Evolutionary conservation across 2,329 filamentous ascomycete species (phyloP), one percentile per base, ranked within the genome.

Genomic region (Aplosporella prunicola): DNA sequence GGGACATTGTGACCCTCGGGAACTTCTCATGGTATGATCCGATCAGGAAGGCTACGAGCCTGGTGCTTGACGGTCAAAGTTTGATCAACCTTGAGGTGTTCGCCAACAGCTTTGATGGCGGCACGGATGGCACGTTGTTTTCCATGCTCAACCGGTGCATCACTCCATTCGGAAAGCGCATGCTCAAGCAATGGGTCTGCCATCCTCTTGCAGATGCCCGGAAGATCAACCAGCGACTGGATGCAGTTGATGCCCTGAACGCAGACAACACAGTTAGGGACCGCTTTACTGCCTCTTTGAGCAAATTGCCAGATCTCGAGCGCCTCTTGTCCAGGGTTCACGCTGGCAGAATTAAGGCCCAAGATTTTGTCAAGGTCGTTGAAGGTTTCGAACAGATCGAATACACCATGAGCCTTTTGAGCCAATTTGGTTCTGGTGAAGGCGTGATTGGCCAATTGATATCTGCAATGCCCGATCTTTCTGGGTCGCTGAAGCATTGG

Each of bases 341-440:
- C 52, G 91, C 91, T 1, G 84, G 85, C 1, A 78, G 78, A n/a
- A 95, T 88, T 64, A 85, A 79, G 52, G 76, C 87, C 0, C 83
- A 91, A 40, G 91, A 98, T 55, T 98, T 98, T 57, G 78, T 96
- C 30, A 82, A 80, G 32, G 89, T 96, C 0, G 69, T 98, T 0
- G 88, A 96, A 58, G 91, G 91, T 0, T 98, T 95, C 49, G 91
- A 96, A 64, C 89, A 95, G 60, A 96, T 98, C 30, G 87, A 95
- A 45, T 91, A 94, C 57, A 93, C 88, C 1, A 85, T 94, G 72
- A 74, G 77, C 35, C 70, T 96, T 15, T 71, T 96, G 1, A 70
- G 73, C 31, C 72, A 79, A 7, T 82, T 83, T 49, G 76, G 80
- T 36, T 74, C 79, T n/a, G 83, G 81, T 2, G 80, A 86, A 33